A percentile compares a stretch with the other conserved stretches of the same genome.
These are phyloP conservation scores for Epichloe gansuensis DNA, from an alignment of 2,329 filamentous ascomycete genomes.

Conservation along the genomic window DNA sequence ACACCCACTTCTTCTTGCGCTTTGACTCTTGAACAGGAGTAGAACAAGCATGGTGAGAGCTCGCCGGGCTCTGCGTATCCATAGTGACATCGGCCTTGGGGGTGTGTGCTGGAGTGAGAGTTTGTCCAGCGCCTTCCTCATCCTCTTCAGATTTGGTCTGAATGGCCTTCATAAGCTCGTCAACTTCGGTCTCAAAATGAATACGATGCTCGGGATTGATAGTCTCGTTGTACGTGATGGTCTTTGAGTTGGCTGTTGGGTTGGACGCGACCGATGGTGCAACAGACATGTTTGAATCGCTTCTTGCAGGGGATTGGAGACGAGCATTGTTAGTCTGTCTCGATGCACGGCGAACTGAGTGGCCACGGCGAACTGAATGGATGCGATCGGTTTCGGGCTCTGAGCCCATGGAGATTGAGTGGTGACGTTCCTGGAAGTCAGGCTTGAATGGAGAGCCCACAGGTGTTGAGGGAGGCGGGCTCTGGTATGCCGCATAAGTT, in stretches of 20 bases:
- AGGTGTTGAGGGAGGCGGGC: constrained; percentile 21
- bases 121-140: constrained; percentile 16
- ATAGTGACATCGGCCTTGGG: constrained; percentile 6
- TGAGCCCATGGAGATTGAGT: constrained; percentile 10
- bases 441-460: constrained; percentile 22
- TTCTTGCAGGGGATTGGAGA: constrained; percentile 21
- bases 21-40: constrained; percentile 16
- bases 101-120: constrained; percentile 12
- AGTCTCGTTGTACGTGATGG: constrained; percentile 32
- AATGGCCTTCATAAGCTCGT: constrained; percentile 80
- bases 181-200: constrained; percentile 70
- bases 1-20: constrained; percentile 54
- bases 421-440: constrained; percentile 20
- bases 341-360: constrained; percentile 12
- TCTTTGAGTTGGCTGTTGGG: constrained; percentile 25
- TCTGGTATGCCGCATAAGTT: constrained; percentile 31
- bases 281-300: constrained; percentile 20
- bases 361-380: constrained; percentile 12
- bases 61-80: constrained; percentile 16
- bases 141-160: constrained; percentile 49
- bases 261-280: constrained; percentile 13
- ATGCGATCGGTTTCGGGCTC: constrained; percentile 14
- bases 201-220: constrained; percentile 37
- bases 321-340: constrained; percentile 21
- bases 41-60: constrained; percentile 16